Base-by-base conservation (phyloP, 768 basidiomycete species). In the Lactarius tabidus region DNA sequence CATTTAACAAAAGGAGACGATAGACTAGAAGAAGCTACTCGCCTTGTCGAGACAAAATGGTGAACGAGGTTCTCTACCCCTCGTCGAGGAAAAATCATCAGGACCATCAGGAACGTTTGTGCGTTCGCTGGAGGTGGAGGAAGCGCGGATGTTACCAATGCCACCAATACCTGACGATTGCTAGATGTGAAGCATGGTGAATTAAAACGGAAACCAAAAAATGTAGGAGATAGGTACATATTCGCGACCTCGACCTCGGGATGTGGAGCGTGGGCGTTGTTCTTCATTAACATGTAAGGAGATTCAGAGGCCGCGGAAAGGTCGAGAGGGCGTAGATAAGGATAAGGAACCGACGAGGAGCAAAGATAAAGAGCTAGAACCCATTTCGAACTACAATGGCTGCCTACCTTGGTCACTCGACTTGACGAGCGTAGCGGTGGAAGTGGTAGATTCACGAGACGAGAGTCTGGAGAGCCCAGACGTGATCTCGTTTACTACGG, bases 121-220 rank as follows among this genome's bases (percentile, higher is more conserved):
- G 23, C 6, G 12, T 18, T 38, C 45, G 12, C 14, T 14, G 5
- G 39, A 28, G 3, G 15, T 8, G 26, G 59, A 36, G 35, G 41
- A 31, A 28, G 53, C 18, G 51, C 26, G 57, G n/a, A 67, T 41
- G 41, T 68, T 62, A 29, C 67, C 67, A 33, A 35, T 39, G 20
- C 67, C 64, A 33, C 64, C 59, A 26, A 65, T 65, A 33, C 59
- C 67, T 17, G 64, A 54, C 14, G 56, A 58, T 58, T n/a, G 59
- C 63, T 67, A 45, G 61, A 38, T n/a, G 23, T 15, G 9, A 15
- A 17, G 3, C 18, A n/a, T 41, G 36, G 36, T 60, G 38, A 57
- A 39, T 59, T 29, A 51, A 9, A 23, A 18, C 26, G 26, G n/a
- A 1, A 36, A 23, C 10, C 29, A 29, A 8, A 28, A 9, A 26